These are phyloP conservation scores for Puccinia hordei DNA, from an alignment of 1,284 basidiomycete genomes.

Conservation along the genomic window DNA sequence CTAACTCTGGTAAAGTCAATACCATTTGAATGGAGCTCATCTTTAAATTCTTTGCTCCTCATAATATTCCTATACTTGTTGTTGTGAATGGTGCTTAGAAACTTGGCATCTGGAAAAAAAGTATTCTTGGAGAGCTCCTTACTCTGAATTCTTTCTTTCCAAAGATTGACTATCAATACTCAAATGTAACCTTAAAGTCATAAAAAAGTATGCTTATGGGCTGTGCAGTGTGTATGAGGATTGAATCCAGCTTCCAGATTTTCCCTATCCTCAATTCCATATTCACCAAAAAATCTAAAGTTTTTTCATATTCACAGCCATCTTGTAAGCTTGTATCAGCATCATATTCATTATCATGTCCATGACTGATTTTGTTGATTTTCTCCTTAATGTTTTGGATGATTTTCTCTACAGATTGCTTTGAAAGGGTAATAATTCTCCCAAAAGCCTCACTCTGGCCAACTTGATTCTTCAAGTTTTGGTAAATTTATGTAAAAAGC, in stretches of 20 bases:
- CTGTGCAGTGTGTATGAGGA: too few relatives aligned
- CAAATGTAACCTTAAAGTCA: too few relatives aligned
- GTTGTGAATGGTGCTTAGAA: neutral
- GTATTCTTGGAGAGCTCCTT: neutral
- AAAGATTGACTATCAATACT: too few relatives aligned
- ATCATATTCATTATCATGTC: neutral
- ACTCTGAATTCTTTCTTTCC: neutral
- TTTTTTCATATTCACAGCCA: constrained; percentile 4
- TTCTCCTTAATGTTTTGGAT: neutral
- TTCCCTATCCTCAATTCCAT: neutral
- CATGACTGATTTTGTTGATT: neutral
- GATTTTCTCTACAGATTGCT: neutral
- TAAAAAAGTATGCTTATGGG: too few relatives aligned
- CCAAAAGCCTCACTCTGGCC: neutral
- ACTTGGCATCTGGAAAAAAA: neutral
- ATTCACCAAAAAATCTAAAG: neutral
- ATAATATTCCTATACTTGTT: neutral
- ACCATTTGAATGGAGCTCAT: neutral
- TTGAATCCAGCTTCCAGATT: neutral
- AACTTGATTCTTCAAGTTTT: neutral
- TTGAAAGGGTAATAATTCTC: neutral
- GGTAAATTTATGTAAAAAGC: neutral
- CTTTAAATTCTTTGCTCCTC: neutral
- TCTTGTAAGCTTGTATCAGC: neutral
- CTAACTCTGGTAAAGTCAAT: neutral